Percentiles rank a stretch among this genome's conserved stretches.
Conservation (phyloP, 139 green algal species). For the Desmodesmus armatus region DNA sequence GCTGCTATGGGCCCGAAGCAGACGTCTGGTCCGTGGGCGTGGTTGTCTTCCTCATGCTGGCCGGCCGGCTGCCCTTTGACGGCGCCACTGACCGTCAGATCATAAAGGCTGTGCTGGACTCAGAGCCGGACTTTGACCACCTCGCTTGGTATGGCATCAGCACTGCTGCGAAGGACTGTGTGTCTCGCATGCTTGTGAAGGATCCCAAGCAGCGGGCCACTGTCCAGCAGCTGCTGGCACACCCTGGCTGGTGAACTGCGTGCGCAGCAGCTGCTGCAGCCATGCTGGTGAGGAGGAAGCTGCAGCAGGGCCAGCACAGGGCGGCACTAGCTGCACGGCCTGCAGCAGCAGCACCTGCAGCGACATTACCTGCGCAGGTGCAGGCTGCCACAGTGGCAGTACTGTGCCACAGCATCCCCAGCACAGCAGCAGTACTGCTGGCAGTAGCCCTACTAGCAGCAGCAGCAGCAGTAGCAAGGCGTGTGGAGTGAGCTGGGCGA, state of each 20-base stretch:
- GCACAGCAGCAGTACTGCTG: slow-evolving; percentile 13
- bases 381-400: background rate
- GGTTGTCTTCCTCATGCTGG: slow-evolving; percentile 83
- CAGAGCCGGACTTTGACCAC: slow-evolving; percentile 49
- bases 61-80: slow-evolving; percentile 54
- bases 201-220: slow-evolving; percentile 49
- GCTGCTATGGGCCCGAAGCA: slow-evolving; percentile 61
- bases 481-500: too few relatives aligned
- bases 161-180: slow-evolving; percentile 46
- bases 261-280: slow-evolving; percentile 50
- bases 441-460: background rate
- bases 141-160: slow-evolving; percentile 48
- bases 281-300: slow-evolving; percentile 18
- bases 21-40: slow-evolving; percentile 90
- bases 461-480: slow-evolving; percentile 22
- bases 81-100: slow-evolving; percentile 45
- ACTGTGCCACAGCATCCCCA: background rate
- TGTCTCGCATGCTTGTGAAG: slow-evolving; percentile 59
- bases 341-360: background rate
- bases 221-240: slow-evolving; percentile 50
- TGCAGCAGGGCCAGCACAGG: background rate
- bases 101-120: slow-evolving; percentile 50
- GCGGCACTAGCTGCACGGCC: background rate
- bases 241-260: slow-evolving; percentile 37
- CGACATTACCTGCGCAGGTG: too few relatives aligned